Evolutionary conservation across 176 grass and related monocot species (phyloP).

Genomic region (Eragrostis curvula): DNA sequence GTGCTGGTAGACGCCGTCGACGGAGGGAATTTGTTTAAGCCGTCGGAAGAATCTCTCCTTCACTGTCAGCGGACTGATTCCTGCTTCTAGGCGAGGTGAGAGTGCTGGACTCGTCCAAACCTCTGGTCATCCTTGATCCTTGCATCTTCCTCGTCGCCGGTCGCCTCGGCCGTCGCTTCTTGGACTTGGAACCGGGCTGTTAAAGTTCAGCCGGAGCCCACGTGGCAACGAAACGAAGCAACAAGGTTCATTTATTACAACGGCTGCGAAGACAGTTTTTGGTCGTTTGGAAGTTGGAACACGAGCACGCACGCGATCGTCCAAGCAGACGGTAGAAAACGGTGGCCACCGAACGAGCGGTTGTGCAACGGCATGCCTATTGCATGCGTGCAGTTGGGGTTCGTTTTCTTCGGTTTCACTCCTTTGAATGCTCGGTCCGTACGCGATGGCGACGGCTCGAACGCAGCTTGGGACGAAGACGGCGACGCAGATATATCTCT

Average conservation of each 20-base stretch:
- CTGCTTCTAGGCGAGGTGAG: conserved; percentile 7
- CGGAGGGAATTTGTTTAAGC: conserved; percentile 29
- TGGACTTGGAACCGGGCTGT: neutral
- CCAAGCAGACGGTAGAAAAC: conserved; percentile 17
- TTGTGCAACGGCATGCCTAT: no score
- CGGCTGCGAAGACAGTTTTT: neutral
- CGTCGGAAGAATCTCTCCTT: neutral
- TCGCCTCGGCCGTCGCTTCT: neutral
- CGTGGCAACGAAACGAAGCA: neutral
- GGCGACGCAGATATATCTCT: neutral
- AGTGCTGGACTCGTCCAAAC: neutral
- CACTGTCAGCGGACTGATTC: conserved; percentile 24
- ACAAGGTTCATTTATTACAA: neutral
- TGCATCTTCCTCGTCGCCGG: neutral
- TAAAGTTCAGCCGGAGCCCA: neutral
- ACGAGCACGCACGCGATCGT: neutral
- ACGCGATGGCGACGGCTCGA: conserved; percentile 32
- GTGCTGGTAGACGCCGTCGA: conserved; percentile 38
- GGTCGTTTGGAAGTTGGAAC: neutral
- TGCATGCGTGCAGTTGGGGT: no score
- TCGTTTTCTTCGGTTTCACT: neutral
- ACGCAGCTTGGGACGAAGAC: neutral
- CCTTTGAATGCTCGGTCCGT: conserved; percentile 21
- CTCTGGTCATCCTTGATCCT: neutral
- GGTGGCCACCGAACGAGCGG: neutral